A percentile compares a stretch with the other conserved stretches of the same genome.
phyloP scores from a whole-genome alignment of 306 rosid genomes.

The Cucumis melo region DNA sequence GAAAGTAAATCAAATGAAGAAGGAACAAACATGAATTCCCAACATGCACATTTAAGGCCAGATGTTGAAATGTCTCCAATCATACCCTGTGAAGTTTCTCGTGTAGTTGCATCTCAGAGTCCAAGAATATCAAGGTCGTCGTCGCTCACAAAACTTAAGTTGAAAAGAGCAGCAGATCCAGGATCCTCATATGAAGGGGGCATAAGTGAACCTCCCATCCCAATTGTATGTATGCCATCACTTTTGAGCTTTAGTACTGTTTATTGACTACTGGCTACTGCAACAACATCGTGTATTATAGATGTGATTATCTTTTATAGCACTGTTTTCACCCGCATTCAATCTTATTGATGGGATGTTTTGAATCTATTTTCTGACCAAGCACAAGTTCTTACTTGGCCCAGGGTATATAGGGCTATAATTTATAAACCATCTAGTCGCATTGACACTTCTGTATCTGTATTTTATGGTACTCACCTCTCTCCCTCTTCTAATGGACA shows the following conservation, averaged over 20 bases:
- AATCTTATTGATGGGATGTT: not conserved
- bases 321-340: not conserved
- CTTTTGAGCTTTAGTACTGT: not conserved
- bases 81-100: conserved; percentile 32
- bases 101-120: conserved; percentile 23
- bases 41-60: conserved; percentile 25
- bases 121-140: conserved; percentile 37
- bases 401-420: no score
- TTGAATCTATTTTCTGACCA: no score
- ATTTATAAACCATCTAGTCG: no score
- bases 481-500: no score
- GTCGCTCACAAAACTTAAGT: conserved; percentile 34
- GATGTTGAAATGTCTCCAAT: conserved; percentile 52
- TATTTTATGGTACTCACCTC: no score
- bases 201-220: conserved; percentile 9
- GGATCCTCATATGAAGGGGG: conserved; percentile 44
- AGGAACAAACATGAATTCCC: conserved; percentile 41
- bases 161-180: conserved; percentile 37
- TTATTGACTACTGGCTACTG: not conserved
- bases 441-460: no score
- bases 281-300: not conserved
- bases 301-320: not conserved
- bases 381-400: no score
- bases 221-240: conserved; percentile 24
- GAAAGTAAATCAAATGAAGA: conserved; percentile 27